These are phyloP conservation scores for Melampsora americana DNA, from an alignment of 1,284 basidiomycete genomes.

Conservation along the genomic window DNA sequence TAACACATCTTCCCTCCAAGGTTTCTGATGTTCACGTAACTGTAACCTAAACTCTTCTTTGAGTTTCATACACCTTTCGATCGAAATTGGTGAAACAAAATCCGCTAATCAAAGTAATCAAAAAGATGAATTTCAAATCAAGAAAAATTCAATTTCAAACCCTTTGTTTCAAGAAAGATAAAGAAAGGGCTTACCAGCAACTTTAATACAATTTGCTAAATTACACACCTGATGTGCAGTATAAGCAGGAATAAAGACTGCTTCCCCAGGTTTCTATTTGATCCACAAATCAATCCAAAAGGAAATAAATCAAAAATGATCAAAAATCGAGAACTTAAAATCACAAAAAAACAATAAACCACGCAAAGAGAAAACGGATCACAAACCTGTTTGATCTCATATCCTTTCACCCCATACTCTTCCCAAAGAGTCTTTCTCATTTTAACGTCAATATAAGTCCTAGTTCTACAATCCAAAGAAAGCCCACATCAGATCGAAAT, in stretches of 20 bases:
- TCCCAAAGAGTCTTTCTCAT: conserved; percentile 48
- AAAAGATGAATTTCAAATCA: not conserved
- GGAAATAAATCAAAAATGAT: no score
- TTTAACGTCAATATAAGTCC: conserved; percentile 48
- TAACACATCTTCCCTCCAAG: conserved; percentile 36
- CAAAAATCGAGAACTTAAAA: no score
- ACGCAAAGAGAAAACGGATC: not conserved
- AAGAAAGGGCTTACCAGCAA: conserved; percentile 44
- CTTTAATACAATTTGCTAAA: conserved; percentile 52
- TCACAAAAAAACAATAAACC: not conserved
- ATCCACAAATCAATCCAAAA: no score
- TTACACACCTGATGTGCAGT: conserved; percentile 53
- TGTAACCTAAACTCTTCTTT: conserved; percentile 36
- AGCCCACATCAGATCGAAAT: not conserved
- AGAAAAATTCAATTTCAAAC: no score
- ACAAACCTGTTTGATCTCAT: conserved; percentile 48
- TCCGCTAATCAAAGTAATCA: conserved; percentile 16
- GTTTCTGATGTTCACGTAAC: conserved; percentile 22
- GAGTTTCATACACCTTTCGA: conserved; percentile 30
- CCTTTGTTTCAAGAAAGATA: not conserved
- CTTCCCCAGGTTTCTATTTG: conserved; percentile 48
- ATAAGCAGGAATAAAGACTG: conserved; percentile 52
- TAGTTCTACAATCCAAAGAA: conserved; percentile 45
- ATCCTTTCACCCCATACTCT: conserved; percentile 48
- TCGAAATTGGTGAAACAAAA: conserved; percentile 37